phyloP scores from a whole-genome alignment of 352 stramenopile species.

The Phytophthora litchii region DNA sequence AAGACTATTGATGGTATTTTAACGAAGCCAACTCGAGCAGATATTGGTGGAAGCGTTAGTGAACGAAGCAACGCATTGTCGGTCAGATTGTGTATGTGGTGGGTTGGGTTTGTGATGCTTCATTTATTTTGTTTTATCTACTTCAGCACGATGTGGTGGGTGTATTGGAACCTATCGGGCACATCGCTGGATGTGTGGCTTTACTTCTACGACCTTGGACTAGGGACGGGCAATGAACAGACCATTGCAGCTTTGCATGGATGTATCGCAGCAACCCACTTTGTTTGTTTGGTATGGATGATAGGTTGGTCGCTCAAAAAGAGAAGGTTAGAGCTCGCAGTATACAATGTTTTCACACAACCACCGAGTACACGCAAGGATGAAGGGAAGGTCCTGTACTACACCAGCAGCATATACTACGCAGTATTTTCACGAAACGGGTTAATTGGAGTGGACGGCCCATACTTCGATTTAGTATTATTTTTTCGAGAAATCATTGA shows the following conservation, averaged over 20 bases:
- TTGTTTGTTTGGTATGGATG: conserved; percentile 1
- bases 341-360: background rate
- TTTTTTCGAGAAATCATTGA: background rate
- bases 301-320: conserved; percentile 1
- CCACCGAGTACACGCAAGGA: background rate
- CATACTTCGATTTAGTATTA: conserved; percentile 1
- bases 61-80: background rate
- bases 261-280: background rate
- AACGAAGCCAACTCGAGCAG: background rate
- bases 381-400: background rate
- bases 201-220: conserved; percentile 1
- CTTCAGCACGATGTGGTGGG: conserved; percentile 1
- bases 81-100: background rate
- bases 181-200: conserved; percentile 1
- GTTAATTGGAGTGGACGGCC: background rate
- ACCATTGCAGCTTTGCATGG: background rate
- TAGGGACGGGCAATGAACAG: background rate
- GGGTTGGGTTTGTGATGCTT: background rate
- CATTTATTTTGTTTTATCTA: conserved; percentile 4
- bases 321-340: background rate
- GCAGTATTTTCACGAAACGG: background rate
- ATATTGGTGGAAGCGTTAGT: background rate
- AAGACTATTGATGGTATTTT: background rate
- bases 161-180: background rate
- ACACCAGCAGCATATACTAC: background rate